A percentile compares a stretch with the other conserved stretches of the same genome.
These are phyloP conservation scores for Fusarium tricinctum DNA, from an alignment of 2,329 filamentous ascomycete species.

Conservation along the genomic window DNA sequence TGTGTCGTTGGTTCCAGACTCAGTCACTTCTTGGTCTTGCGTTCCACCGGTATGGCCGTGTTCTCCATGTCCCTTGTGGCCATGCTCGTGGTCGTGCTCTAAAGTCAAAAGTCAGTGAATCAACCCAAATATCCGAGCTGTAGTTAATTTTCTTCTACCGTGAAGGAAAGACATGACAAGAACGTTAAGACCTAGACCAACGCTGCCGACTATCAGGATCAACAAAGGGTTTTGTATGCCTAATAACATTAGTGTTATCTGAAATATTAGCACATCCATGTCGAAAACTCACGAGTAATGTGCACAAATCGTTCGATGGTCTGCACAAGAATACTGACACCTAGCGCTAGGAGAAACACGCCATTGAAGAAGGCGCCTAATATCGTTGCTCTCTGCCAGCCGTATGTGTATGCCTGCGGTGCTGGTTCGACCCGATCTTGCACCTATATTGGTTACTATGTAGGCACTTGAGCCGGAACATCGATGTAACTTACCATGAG, in stretches of 20 bases:
- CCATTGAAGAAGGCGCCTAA: slow-evolving; percentile 87
- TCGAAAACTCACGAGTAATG: slow-evolving; percentile 61
- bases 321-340: slow-evolving; percentile 79
- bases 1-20: slow-evolving; percentile 19
- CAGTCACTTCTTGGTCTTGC: slow-evolving; percentile 19
- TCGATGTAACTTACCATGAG: slow-evolving; percentile 64
- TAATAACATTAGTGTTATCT: slow-evolving; percentile 51
- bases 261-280: not conserved
- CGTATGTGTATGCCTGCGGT: slow-evolving; percentile 70
- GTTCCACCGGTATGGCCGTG: slow-evolving; percentile 11
- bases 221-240: slow-evolving; percentile 74
- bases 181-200: slow-evolving; percentile 77
- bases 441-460: slow-evolving; percentile 58
- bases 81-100: slow-evolving; percentile 58
- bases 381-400: slow-evolving; percentile 81
- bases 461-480: not conserved
- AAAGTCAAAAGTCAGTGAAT: slow-evolving; percentile 12
- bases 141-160: slow-evolving; percentile 58
- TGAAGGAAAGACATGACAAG: slow-evolving; percentile 76
- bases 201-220: slow-evolving; percentile 76
- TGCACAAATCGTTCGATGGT: slow-evolving; percentile 78
- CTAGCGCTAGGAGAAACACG: slow-evolving; percentile 78
- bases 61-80: slow-evolving; percentile 51
- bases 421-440: slow-evolving; percentile 66
- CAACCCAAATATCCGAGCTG: not conserved